Evolutionary conservation across 345 rosid species (phyloP).

Genomic region (Kernera saxatilis): DNA sequence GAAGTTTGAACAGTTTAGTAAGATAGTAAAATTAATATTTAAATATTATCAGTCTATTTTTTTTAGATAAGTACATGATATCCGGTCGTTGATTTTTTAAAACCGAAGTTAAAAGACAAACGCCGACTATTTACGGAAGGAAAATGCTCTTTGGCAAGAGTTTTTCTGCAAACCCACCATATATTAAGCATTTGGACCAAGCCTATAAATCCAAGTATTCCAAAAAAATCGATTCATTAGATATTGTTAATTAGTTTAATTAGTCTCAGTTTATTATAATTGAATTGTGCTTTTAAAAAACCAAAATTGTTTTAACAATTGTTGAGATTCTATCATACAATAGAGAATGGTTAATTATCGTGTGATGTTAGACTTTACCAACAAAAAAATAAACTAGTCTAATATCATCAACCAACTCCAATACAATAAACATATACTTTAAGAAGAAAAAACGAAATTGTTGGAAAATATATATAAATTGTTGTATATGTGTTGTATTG

Average conservation of each 20-base stretch:
- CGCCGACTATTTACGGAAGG: too few relatives aligned
- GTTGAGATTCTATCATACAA: background rate
- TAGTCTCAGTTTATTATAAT: background rate
- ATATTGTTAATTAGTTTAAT: background rate
- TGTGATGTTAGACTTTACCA: conserved; percentile 26
- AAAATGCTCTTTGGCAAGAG: too few relatives aligned
- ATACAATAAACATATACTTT: conserved; percentile 3
- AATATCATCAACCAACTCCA: conserved; percentile 21
- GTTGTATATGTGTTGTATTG: background rate
- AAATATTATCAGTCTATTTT: too few relatives aligned
- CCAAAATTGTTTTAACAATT: background rate
- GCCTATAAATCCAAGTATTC: too few relatives aligned
- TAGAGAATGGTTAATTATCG: background rate
- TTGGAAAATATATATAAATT: background rate
- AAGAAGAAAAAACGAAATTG: background rate
- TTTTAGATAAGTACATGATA: too few relatives aligned
- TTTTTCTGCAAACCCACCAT: too few relatives aligned
- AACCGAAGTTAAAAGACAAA: too few relatives aligned
- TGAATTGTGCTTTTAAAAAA: too few relatives aligned
- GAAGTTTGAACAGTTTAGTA: background rate
- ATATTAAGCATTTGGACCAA: too few relatives aligned
- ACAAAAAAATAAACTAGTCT: background rate
- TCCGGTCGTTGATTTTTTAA: too few relatives aligned
- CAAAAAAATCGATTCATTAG: background rate
- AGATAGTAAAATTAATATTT: background rate